These are phyloP conservation scores for Mucor plumbeus DNA, from an alignment of 371 early-diverging fungal species.

Conservation along the genomic window DNA sequence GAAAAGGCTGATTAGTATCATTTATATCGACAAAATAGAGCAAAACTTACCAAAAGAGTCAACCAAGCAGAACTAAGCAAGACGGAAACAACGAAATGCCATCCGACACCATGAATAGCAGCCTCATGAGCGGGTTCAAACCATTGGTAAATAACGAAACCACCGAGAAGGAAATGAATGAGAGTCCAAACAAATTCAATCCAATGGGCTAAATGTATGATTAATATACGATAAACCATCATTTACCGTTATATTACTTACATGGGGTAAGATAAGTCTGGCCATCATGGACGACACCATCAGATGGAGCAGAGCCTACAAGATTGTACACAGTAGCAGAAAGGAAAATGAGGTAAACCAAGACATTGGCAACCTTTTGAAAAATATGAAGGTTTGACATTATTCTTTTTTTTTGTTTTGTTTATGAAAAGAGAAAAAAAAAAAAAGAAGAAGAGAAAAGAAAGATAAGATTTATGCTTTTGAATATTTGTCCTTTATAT, in stretches of 20 bases:
- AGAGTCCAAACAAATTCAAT: slow-evolving; percentile 65
- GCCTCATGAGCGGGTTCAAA: slow-evolving; percentile 65
- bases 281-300: slow-evolving; percentile 33
- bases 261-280: slow-evolving; percentile 58
- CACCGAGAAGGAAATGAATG: slow-evolving; percentile 69
- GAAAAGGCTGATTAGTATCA: slow-evolving; percentile 15
- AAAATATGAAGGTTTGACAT: slow-evolving; percentile 38
- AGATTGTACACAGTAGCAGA: slow-evolving; percentile 66
- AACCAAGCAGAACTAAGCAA: slow-evolving; percentile 66
- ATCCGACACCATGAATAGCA: slow-evolving; percentile 65
- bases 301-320: slow-evolving; percentile 53
- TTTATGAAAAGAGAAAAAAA: neutral
- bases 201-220: slow-evolving; percentile 42
- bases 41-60: slow-evolving; percentile 59
- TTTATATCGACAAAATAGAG: neutral
- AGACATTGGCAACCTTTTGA: slow-evolving; percentile 68
- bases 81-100: slow-evolving; percentile 70
- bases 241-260: slow-evolving; percentile 27
- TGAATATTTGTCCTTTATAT: neutral
- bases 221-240: neutral
- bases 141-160: slow-evolving; percentile 70
- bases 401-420: neutral
- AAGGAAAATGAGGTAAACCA: slow-evolving; percentile 72
- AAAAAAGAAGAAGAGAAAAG: slow-evolving; percentile 13
- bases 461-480: neutral